Percentiles rank a stretch among this genome's conserved stretches.
Conservation (phyloP, 345 rosid genomes). For the Fremontodendron californicum region DNA sequence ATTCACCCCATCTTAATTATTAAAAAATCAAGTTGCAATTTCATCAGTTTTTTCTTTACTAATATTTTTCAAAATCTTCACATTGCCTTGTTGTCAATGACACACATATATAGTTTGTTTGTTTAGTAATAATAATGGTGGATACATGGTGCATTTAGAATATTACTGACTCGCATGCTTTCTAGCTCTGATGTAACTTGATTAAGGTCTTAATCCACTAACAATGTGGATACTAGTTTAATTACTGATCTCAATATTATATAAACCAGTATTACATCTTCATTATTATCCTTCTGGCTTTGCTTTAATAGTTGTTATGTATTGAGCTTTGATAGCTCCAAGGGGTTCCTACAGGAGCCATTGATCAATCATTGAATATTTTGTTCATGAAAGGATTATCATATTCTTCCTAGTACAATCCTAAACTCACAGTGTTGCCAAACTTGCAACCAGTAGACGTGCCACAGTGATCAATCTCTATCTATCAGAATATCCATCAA, state of each 20-base stretch:
- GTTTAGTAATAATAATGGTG: slow-evolving; percentile 26
- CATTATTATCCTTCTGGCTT: not conserved
- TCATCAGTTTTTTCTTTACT: not conserved
- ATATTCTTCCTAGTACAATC: slow-evolving; percentile 23
- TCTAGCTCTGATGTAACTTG: slow-evolving; percentile 14
- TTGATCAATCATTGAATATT: slow-evolving; percentile 5
- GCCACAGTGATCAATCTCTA: slow-evolving; percentile 30
- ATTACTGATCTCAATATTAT: slow-evolving; percentile 5
- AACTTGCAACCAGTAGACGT: slow-evolving; percentile 34
- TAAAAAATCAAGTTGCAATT: not conserved
- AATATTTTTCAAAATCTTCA: not conserved
- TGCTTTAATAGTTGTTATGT: not conserved
- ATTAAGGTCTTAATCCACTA: slow-evolving; percentile 55
- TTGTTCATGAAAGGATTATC: too few species aligned
- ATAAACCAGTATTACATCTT: not conserved
- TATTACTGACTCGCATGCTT: slow-evolving; percentile 30
- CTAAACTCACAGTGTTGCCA: slow-evolving; percentile 20
- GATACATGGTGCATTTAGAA: slow-evolving; percentile 28
- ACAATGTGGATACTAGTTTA: slow-evolving; percentile 29
- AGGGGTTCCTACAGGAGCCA: not conserved
- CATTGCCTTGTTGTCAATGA: slow-evolving; percentile 1
- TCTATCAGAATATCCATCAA: slow-evolving; percentile 14
- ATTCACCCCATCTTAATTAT: slow-evolving; percentile 6
- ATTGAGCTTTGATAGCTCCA: not conserved
- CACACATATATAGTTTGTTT: not conserved